Percentiles rank a stretch among this genome's conserved stretches.
These are phyloP conservation scores for Daldinia vernicosa DNA, from an alignment of 495 filamentous ascomycete species.

Conservation along the genomic window DNA sequence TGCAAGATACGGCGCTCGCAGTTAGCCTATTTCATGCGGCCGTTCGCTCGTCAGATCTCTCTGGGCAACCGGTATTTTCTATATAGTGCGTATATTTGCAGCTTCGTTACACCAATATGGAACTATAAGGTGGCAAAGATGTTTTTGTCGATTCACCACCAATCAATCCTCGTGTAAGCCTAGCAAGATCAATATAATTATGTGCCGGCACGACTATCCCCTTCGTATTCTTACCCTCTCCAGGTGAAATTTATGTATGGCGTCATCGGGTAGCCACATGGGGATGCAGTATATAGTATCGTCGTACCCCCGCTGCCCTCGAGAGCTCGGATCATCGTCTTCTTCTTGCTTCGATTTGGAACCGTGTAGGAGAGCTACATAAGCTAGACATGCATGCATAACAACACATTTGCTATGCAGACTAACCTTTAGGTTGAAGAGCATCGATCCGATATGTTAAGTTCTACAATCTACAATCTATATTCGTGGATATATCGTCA, in stretches of 20 bases:
- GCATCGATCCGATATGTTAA: conserved; percentile 2
- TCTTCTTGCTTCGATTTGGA: conserved; percentile 21
- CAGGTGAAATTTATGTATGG: conserved; percentile 18
- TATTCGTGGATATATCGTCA: conserved; percentile 1
- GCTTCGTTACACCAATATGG: conserved; percentile 11
- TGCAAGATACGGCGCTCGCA: conserved; percentile 33
- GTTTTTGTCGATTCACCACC: conserved; percentile 3
- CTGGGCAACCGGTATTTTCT: conserved; percentile 24
- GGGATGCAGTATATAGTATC: conserved; percentile 24
- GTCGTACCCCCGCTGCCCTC: conserved; percentile 14
- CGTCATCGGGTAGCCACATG: conserved; percentile 25
- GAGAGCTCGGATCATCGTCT: conserved; percentile 16
- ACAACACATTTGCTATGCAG: conserved; percentile 30
- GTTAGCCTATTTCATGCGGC: conserved; percentile 29
- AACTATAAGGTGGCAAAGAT: conserved; percentile 12
- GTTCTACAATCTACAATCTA: conserved; percentile 3
- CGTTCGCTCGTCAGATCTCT: conserved; percentile 13
- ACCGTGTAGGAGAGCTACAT: neutral
- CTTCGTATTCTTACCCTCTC: conserved; percentile 7
- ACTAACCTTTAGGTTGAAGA: conserved; percentile 2
- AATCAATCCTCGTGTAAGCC: conserved; percentile 16
- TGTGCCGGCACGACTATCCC: conserved; percentile 17
- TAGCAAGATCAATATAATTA: neutral
- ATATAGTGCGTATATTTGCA: conserved; percentile 11
- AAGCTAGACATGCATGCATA: conserved; percentile 17